Base-by-base conservation (phyloP, 164 flowering plant species). In the Macadamia tetraphylla region DNA sequence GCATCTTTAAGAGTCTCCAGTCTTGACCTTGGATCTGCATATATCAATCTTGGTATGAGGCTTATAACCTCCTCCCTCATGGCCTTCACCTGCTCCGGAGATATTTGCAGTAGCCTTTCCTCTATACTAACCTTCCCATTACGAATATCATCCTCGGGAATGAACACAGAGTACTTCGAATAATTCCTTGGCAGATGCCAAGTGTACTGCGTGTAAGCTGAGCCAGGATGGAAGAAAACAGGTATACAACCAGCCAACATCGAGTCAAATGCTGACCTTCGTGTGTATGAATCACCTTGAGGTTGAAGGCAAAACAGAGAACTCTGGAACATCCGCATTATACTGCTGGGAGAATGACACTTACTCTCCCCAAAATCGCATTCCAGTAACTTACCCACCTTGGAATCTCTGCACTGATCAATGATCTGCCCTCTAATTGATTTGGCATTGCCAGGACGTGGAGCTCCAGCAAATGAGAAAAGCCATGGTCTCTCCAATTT, bases 181-280 rank as follows among this genome's bases (percentile, higher is more conserved):
- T 35, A 89, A 75, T 94, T 81, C 78, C 85, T 86, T 0, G 98
- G 98, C 49, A 94, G 90, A 79, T 94, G 97, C 98, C 98, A 94
- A 17, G 90, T 88, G 77, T 94, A 94, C 74, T 94, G 98, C 3
- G 81, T 80, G 81, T 94, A 94, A 0, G 96, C 92, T 3, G 98
- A 86, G 51, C 89, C 96, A 4, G 97, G 97, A 74, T 91, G 93
- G 75, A 91, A 91, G 80, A 93, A 88, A 40, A 93, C 40, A 35
- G 40, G 40, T 35, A 35, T 5, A 35, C 40, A 35, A 35, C 40
- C 40, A 35, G 40, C 40, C 40, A 35, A 35, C 40, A 35, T 35
- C 40, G 98, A 87, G 67, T 93, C 98, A 72, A 93, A 93, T 18
- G 96, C 90, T 9, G 96, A 91, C 72, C 97, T 81, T 57, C 97